These are phyloP conservation scores for Phytophthora nicotianae DNA, from an alignment of 352 stramenopile genomes.

Conservation along the genomic window DNA sequence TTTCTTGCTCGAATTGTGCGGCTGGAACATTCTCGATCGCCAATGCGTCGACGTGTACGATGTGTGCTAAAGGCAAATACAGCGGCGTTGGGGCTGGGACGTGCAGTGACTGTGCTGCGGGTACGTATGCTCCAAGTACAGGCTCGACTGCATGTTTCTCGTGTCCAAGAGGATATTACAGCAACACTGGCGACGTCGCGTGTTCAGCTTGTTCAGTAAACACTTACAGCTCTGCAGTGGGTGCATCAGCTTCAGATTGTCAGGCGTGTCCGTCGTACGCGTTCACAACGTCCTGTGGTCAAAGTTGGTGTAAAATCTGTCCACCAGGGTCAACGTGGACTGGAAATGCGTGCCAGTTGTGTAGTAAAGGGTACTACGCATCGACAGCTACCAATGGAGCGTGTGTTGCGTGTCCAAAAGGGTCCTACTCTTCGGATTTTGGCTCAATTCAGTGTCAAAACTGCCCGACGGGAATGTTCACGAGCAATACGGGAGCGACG, in stretches of 20 bases:
- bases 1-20: constrained; percentile 29
- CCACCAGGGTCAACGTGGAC: constrained; percentile 33
- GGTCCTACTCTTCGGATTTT: constrained; percentile 36
- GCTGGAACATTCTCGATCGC: constrained; percentile 48
- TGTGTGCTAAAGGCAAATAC: constrained; percentile 51
- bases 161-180: constrained; percentile 70
- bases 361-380: constrained; percentile 44
- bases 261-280: constrained; percentile 35
- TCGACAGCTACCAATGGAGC: constrained; percentile 33
- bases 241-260: constrained; percentile 33
- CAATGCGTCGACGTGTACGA: constrained; percentile 47
- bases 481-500: constrained; percentile 29
- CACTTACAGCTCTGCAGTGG: constrained; percentile 43
- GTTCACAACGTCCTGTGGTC: constrained; percentile 43
- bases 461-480: constrained; percentile 49
- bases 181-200: constrained; percentile 30
- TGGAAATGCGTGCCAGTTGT: constrained; percentile 37
- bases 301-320: constrained; percentile 40
- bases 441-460: constrained; percentile 31
- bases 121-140: constrained; percentile 49
- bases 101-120: constrained; percentile 50
- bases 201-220: constrained; percentile 60
- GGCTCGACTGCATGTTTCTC: constrained; percentile 49
- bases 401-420: constrained; percentile 52
- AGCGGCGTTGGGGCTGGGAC: constrained; percentile 35